These are phyloP conservation scores for Ogataea naganishii DNA, from an alignment of 805 yeast genomes.

Conservation along the genomic window DNA sequence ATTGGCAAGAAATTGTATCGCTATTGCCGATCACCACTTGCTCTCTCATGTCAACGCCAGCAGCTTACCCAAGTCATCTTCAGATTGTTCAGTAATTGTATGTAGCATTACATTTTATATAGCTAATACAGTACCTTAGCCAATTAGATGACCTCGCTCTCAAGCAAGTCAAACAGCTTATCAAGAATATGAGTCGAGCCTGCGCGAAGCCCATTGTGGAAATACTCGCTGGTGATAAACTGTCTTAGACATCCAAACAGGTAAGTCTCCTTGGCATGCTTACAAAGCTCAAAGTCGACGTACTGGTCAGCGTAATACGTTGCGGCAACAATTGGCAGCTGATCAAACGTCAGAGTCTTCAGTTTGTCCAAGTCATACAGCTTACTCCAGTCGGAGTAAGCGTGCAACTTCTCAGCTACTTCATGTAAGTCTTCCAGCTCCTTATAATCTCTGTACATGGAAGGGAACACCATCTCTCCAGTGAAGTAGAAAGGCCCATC, in stretches of 20 bases:
- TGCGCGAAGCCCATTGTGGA: constrained; percentile 42
- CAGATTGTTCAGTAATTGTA: no score
- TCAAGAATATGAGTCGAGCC: constrained; percentile 31
- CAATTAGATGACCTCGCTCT: no score
- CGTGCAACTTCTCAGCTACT: constrained; percentile 28
- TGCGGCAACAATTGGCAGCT: constrained; percentile 39
- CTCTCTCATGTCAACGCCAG: no score
- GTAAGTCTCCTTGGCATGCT: constrained; percentile 22
- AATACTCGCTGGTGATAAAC: constrained; percentile 37
- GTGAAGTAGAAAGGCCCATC: constrained; percentile 30
- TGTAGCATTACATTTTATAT: no score
- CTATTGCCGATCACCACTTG: no score
- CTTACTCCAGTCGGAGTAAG: constrained; percentile 20
- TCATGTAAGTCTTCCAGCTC: constrained; percentile 31
- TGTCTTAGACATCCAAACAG: constrained; percentile 28
- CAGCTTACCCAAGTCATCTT: no score
- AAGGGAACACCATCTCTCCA: constrained; percentile 47
- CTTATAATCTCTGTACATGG: constrained; percentile 39
- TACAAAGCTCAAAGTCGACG: constrained; percentile 37
- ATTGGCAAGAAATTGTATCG: no score
- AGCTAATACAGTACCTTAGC: no score
- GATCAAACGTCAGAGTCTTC: constrained; percentile 5
- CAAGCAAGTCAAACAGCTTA: constrained; percentile 29
- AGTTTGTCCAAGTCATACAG: constrained; percentile 18
- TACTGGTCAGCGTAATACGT: constrained; percentile 41